Percentiles rank a stretch among this genome's conserved stretches.
Conservation (phyloP, 2,329 filamentous ascomycete genomes). For the Phaeomoniella chlamydospora region DNA sequence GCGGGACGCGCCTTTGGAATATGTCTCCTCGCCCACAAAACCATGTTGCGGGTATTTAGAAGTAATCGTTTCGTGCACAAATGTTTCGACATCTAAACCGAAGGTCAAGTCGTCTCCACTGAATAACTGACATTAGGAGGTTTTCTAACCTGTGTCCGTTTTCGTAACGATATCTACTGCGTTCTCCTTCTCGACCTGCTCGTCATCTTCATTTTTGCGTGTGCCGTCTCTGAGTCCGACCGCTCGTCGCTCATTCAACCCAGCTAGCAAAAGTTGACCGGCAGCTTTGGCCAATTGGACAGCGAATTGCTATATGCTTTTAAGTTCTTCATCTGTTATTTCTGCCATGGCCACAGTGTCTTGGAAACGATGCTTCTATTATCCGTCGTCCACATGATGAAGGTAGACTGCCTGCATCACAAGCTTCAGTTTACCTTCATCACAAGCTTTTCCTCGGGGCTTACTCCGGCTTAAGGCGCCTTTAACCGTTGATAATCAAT, state of each 20-base stretch:
- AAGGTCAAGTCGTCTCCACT: slow-evolving; percentile 2
- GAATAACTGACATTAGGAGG: neutral
- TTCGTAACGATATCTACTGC: slow-evolving; percentile 66
- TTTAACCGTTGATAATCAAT: no score
- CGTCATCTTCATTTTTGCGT: slow-evolving; percentile 1
- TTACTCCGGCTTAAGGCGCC: no score
- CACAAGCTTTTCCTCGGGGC: no score
- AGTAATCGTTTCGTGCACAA: slow-evolving; percentile 47
- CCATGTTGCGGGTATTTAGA: slow-evolving; percentile 50
- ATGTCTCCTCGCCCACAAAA: slow-evolving; percentile 68
- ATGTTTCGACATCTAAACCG: slow-evolving; percentile 51
- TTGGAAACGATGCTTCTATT: no score
- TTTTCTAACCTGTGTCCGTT: slow-evolving; percentile 50
- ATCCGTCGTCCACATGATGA: no score
- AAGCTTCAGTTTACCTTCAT: no score
- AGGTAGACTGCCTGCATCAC: no score
- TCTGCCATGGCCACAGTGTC: neutral
- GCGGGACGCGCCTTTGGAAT: slow-evolving; percentile 52
- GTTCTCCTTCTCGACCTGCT: slow-evolving; percentile 42
- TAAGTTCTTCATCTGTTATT: slow-evolving; percentile 29
- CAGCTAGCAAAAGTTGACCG: slow-evolving; percentile 51
- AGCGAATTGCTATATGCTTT: slow-evolving; percentile 56
- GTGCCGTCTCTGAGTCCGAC: slow-evolving; percentile 1
- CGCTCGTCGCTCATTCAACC: slow-evolving; percentile 41
- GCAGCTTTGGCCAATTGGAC: slow-evolving; percentile 56